phyloP scores from a whole-genome alignment of 371 early-diverging fungal species.

The Apophysomyces variabilis region DNA sequence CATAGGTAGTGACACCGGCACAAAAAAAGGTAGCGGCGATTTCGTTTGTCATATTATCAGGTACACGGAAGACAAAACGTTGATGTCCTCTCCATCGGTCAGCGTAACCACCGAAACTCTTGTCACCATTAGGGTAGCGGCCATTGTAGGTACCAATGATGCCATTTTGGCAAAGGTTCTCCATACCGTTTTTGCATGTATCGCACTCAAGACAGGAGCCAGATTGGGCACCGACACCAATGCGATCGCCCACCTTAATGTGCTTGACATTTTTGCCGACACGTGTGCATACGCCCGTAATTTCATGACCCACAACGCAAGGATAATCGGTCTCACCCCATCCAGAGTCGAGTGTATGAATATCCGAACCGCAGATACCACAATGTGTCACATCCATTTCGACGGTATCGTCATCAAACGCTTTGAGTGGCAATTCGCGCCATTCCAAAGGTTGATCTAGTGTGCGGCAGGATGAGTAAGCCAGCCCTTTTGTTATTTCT shows the following conservation, averaged over 20 bases:
- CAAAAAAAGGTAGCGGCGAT: slow-evolving; percentile 60
- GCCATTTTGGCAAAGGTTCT: slow-evolving; percentile 27
- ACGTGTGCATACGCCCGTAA: slow-evolving; percentile 44
- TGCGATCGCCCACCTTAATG: slow-evolving; percentile 67
- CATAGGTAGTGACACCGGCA: slow-evolving; percentile 65
- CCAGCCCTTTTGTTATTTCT: background rate
- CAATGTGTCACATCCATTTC: slow-evolving; percentile 52
- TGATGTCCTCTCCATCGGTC: slow-evolving; percentile 64
- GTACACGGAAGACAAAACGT: slow-evolving; percentile 65
- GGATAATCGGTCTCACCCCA: slow-evolving; percentile 20
- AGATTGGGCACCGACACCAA: slow-evolving; percentile 74
- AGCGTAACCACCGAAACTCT: slow-evolving; percentile 73
- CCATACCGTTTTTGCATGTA: slow-evolving; percentile 26
- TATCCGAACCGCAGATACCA: slow-evolving; percentile 55
- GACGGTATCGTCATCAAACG: slow-evolving; percentile 47
- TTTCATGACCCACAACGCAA: slow-evolving; percentile 15
- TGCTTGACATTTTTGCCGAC: slow-evolving; percentile 57
- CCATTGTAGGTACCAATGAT: slow-evolving; percentile 35
- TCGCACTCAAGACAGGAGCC: slow-evolving; percentile 47
- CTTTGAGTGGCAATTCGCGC: slow-evolving; percentile 16
- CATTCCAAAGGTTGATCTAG: slow-evolving; percentile 24
- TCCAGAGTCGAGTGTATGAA: slow-evolving; percentile 56
- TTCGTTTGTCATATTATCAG: slow-evolving; percentile 55
- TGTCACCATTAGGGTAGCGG: slow-evolving; percentile 57
- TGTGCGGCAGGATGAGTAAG: background rate